Evolutionary conservation across 768 basidiomycete genomes (phyloP).

Genomic region (Rhizopogon vinicolor): DNA sequence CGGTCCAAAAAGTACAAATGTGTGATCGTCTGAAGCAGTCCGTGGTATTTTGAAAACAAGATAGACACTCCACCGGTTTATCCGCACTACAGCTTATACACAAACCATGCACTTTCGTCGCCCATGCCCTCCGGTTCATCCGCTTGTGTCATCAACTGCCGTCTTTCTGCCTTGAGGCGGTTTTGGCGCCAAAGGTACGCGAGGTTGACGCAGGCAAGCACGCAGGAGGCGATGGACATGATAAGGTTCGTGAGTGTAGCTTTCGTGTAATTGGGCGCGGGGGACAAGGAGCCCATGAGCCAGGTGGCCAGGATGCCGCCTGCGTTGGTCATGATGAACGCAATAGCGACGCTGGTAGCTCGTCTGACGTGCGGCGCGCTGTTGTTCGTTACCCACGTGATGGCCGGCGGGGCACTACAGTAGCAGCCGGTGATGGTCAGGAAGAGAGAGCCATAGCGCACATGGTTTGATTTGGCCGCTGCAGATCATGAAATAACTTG

Average conservation of each 20-base stretch:
- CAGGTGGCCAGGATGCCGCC: conserved; percentile 61
- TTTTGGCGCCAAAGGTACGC: conserved; percentile 40
- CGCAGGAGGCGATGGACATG: conserved; percentile 34
- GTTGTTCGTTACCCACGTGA: conserved; percentile 63
- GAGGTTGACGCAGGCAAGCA: conserved; percentile 34
- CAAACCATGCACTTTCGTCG: conserved; percentile 51
- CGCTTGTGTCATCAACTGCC: conserved; percentile 23
- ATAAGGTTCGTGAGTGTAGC: conserved; percentile 36
- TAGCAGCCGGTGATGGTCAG: conserved; percentile 50
- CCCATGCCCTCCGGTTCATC: conserved; percentile 41
- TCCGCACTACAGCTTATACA: conserved; percentile 36
- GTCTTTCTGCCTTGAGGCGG: conserved; percentile 36
- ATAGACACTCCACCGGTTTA: neutral
- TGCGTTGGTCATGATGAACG: conserved; percentile 52
- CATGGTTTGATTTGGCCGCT: conserved; percentile 26
- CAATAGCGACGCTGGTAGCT: conserved; percentile 54
- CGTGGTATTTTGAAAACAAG: too few species aligned
- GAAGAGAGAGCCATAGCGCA: conserved; percentile 55
- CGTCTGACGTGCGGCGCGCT: conserved; percentile 50
- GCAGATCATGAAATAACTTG: neutral
- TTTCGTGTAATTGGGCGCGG: conserved; percentile 43
- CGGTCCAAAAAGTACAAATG: too few species aligned
- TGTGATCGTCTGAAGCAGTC: too few species aligned
- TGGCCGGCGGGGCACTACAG: conserved; percentile 46
- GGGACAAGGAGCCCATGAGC: conserved; percentile 48